A percentile compares a stretch with the other conserved stretches of the same genome.
Conservation (phyloP, 2,329 filamentous ascomycete genomes). For the Seiridium cupressi region DNA sequence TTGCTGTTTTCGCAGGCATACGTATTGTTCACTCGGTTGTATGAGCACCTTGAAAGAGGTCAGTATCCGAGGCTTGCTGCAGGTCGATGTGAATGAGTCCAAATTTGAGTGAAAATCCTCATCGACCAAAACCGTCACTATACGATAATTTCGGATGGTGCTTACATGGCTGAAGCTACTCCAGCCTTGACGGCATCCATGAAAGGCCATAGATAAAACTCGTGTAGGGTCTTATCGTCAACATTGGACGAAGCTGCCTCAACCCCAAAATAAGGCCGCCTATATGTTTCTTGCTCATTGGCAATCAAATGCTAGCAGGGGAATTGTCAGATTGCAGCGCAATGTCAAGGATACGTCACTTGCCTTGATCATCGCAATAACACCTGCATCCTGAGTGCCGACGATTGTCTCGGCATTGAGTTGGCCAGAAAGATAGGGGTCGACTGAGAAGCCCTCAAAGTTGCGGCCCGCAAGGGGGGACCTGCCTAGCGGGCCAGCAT, state of each 20-base stretch:
- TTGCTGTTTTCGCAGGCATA: constrained; percentile 75
- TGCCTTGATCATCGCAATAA: constrained; percentile 72
- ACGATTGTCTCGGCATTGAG: constrained; percentile 70
- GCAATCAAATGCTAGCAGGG: constrained; percentile 53
- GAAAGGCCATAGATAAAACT: constrained; percentile 67
- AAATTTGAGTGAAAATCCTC: no score
- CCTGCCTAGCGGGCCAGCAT: constrained; percentile 69
- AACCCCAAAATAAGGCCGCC: constrained; percentile 39
- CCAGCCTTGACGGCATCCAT: constrained; percentile 59
- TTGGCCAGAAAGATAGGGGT: constrained; percentile 69
- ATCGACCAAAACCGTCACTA: no score
- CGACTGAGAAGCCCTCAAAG: constrained; percentile 64
- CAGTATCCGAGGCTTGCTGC: not conserved
- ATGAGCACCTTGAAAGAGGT: constrained; percentile 47
- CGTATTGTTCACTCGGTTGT: constrained; percentile 69
- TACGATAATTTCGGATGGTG: no score
- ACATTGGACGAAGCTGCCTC: constrained; percentile 61
- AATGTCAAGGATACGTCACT: not conserved
- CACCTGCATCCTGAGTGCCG: constrained; percentile 74
- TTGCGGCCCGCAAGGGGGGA: constrained; percentile 66
- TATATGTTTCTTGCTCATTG: constrained; percentile 59
- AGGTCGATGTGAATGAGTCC: no score
- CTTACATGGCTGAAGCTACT: constrained; percentile 53
- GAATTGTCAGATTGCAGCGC: constrained; percentile 9
- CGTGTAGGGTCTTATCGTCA: constrained; percentile 64